Evolutionary conservation across 2,329 filamentous ascomycete genomes (phyloP), one percentile per base, ranked within the genome.

Genomic region (Geosmithia morbida): DNA sequence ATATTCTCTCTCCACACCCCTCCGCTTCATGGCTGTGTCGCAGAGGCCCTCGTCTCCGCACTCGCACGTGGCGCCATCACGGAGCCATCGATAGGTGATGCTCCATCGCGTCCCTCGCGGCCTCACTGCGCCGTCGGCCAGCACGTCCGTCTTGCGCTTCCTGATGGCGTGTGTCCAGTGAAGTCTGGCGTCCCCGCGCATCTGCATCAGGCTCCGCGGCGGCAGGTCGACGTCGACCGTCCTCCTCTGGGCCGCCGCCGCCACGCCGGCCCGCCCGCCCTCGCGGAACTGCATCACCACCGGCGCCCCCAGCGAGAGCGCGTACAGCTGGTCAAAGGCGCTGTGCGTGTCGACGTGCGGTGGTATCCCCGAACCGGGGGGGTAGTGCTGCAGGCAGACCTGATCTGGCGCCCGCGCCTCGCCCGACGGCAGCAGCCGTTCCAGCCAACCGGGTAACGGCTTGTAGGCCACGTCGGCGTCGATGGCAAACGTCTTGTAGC

Each of bases 311-410:
- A 70, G 61, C 0, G 66, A 70, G 1, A 72, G 53, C 11, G 66
- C 59, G 48, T 71, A 72, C 2, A 72, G 61, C 52, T 70, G 66
- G 48, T 65, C 67, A 30, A 65, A 67, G 1, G 64, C 59, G 10
- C 60, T 59, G 57, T 79, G 76, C 2, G 75, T 76, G 58, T 80
- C 76, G 47, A 75, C 75, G 53, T 80, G 76, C 0, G 76, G 76
- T 10, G 76, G 76, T 52, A 80, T 80, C 2, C 76, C 76, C 0
- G 70, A 64, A 6, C 76, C 76, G 0, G 75, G 75, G 0, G 76
- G 71, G 54, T 80, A 80, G 55, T 77, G 70, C 59, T 79, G 75
- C 16, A 78, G 60, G 52, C 74, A 79, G 52, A 79, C 74, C 55
- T 79, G 76, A 46, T 77, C 74, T 0, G 74, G 73, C 0, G 63